These are phyloP conservation scores for Paradendryphiella salina DNA, from an alignment of 2,329 filamentous ascomycete species.

Conservation along the genomic window DNA sequence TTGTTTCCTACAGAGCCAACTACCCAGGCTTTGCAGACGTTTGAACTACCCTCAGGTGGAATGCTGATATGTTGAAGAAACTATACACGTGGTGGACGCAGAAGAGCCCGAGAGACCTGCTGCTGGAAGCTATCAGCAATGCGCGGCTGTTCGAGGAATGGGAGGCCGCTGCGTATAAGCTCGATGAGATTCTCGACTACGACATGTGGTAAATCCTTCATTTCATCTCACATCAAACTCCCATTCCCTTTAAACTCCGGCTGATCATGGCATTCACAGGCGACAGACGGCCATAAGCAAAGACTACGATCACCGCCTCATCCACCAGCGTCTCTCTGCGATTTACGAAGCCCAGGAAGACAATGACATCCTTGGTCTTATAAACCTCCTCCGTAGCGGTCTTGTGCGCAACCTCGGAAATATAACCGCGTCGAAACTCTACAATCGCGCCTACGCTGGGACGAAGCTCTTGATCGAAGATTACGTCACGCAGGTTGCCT, in stretches of 20 bases:
- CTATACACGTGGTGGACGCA: slow-evolving; percentile 67
- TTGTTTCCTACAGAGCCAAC: not conserved
- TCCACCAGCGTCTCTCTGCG: slow-evolving; percentile 73
- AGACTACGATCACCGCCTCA: slow-evolving; percentile 84
- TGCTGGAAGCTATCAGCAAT: slow-evolving; percentile 66
- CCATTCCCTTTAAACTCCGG: slow-evolving; percentile 1
- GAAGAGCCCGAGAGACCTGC: slow-evolving; percentile 66
- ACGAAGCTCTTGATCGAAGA: slow-evolving; percentile 91
- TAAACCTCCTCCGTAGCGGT: slow-evolving; percentile 78
- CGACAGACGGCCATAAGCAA: slow-evolving; percentile 78
- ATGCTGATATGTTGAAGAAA: slow-evolving; percentile 58
- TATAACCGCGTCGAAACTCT: slow-evolving; percentile 79
- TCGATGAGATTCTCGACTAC: slow-evolving; percentile 80
- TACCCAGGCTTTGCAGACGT: not conserved
- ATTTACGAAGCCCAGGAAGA: slow-evolving; percentile 70
- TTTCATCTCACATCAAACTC: not conserved
- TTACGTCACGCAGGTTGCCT: slow-evolving; percentile 82
- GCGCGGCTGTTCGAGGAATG: slow-evolving; percentile 80
- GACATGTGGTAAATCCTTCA: slow-evolving; percentile 69
- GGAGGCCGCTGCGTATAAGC: slow-evolving; percentile 78
- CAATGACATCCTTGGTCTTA: slow-evolving; percentile 72
- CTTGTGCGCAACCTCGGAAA: slow-evolving; percentile 85
- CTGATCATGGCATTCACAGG: slow-evolving; percentile 54
- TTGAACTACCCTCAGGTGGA: not conserved
- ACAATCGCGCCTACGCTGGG: slow-evolving; percentile 81